Evolutionary conservation across 106 monocot species (phyloP).

Genomic region (Dendrobium chrysotoxum): DNA sequence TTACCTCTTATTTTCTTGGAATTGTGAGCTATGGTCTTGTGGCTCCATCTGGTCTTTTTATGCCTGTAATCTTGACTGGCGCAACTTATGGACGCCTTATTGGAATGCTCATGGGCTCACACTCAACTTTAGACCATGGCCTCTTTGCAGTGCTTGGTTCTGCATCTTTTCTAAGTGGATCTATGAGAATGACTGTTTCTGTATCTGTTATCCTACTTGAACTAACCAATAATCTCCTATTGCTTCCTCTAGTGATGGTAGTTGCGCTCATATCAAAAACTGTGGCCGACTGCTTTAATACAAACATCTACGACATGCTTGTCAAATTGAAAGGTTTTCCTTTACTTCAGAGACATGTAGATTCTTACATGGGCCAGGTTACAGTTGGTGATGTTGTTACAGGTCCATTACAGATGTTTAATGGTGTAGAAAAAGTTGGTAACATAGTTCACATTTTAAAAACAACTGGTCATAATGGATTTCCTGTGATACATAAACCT

Average conservation of each 20-base stretch:
- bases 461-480: slow-evolving; percentile 27
- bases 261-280: slow-evolving; percentile 38
- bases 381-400: slow-evolving; percentile 40
- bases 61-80: slow-evolving; percentile 49
- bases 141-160: slow-evolving; percentile 42
- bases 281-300: slow-evolving; percentile 45
- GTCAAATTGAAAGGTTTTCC: slow-evolving; percentile 41
- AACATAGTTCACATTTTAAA: slow-evolving; percentile 36
- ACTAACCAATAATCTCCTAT: slow-evolving; percentile 27
- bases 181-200: slow-evolving; percentile 33
- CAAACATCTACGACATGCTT: slow-evolving; percentile 45
- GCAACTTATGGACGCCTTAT: slow-evolving; percentile 46
- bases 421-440: slow-evolving; percentile 48
- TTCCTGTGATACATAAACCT: slow-evolving; percentile 29
- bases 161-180: slow-evolving; percentile 23
- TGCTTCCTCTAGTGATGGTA: slow-evolving; percentile 31
- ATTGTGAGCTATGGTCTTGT: slow-evolving; percentile 50
- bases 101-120: slow-evolving; percentile 35
- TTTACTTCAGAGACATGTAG: slow-evolving; percentile 34
- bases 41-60: slow-evolving; percentile 44
- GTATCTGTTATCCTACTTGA: slow-evolving; percentile 29
- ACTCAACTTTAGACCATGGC: slow-evolving; percentile 39
- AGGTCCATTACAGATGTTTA: slow-evolving; percentile 38
- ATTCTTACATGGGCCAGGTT: slow-evolving; percentile 51
- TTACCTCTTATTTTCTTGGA: slow-evolving; percentile 39